Base-by-base conservation (phyloP, 2,329 filamentous ascomycete genomes). In the Venturia effusa region DNA sequence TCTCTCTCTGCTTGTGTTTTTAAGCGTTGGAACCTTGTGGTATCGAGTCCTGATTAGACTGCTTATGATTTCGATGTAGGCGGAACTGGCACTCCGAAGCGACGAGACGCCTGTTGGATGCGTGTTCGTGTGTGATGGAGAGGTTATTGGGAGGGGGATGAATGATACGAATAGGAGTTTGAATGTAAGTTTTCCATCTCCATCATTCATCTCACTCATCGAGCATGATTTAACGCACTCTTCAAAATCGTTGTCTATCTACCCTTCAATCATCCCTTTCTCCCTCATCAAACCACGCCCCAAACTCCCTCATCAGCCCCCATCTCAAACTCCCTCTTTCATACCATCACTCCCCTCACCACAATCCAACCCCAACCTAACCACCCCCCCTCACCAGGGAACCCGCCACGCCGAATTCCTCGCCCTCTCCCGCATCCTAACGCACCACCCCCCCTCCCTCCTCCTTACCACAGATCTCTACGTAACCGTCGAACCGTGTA, bases 31-130 rank as follows among this genome's bases (percentile, higher is more conserved):
- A n/a, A n/a, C n/a, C n/a, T n/a, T n/a, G n/a, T n/a, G n/a, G n/a
- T n/a, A n/a, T n/a, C n/a, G n/a, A n/a, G n/a, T n/a, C n/a, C n/a
- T n/a, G n/a, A n/a, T n/a, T n/a, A n/a, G n/a, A n/a, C n/a, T n/a
- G n/a, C n/a, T n/a, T n/a, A n/a, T n/a, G n/a, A n/a, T n/a, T n/a
- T n/a, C n/a, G 27, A 15, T 45, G 45, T 64, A 96, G 90, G 94
- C 92, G 65, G 88, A 93, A 71, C 84, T 91, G 68, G 94, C 95
- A 27, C 84, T 99, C 60, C 79, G 80, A 69, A 89, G 85, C 66
- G 92, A 96, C 69, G 94, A 99, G 78, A 97, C 95, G 1, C 94
- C 94, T 0, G 94, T 99, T 24, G 95, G 94, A 60, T 99, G 94
- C 75, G 92, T 99, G 39, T 86, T 99, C 62, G 92, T 97, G 27